Percentiles rank a stretch among this genome's conserved stretches.
Conservation (phyloP, 345 rosid species). For the Pistacia atlantica region DNA sequence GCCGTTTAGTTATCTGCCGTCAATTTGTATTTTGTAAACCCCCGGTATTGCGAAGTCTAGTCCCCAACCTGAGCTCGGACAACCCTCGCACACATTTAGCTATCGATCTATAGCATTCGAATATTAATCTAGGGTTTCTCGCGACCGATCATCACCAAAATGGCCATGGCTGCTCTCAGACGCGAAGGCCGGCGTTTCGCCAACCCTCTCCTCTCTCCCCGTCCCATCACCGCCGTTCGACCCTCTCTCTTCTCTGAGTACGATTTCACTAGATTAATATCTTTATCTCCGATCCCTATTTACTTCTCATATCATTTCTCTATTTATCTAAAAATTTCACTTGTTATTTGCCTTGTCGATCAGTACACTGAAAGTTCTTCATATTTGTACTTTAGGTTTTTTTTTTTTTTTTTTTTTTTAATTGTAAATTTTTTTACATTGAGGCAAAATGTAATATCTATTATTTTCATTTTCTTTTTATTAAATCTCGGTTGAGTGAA, state of each 20-base stretch:
- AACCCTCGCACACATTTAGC: not conserved
- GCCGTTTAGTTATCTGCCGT: too few relatives aligned
- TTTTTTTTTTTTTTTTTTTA: not conserved
- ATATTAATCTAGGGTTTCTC: conserved; percentile 19
- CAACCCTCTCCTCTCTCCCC: conserved; percentile 57
- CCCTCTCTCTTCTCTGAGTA: conserved; percentile 43
- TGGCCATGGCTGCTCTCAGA: conserved; percentile 78
- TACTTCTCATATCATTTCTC: not conserved
- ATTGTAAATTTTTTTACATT: too few relatives aligned
- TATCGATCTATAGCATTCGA: conserved; percentile 5
- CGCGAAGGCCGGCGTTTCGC: conserved; percentile 83
- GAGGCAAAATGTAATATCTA: not conserved
- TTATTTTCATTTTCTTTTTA: not conserved
- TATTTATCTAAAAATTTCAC: not conserved
- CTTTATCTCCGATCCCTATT: conserved; percentile 2
- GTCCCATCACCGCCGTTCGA: conserved; percentile 55
- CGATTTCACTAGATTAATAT: conserved; percentile 14
- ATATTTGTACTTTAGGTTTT: not conserved
- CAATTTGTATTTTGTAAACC: too few relatives aligned
- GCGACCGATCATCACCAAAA: conserved; percentile 31
- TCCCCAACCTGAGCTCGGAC: not conserved
- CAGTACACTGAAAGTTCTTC: not conserved
- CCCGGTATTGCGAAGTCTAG: too few relatives aligned
- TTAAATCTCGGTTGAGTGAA: not conserved
- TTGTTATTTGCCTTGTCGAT: not conserved